These are phyloP conservation scores for Calonectria pteridis DNA, from an alignment of 2,329 filamentous ascomycete species.

Conservation along the genomic window DNA sequence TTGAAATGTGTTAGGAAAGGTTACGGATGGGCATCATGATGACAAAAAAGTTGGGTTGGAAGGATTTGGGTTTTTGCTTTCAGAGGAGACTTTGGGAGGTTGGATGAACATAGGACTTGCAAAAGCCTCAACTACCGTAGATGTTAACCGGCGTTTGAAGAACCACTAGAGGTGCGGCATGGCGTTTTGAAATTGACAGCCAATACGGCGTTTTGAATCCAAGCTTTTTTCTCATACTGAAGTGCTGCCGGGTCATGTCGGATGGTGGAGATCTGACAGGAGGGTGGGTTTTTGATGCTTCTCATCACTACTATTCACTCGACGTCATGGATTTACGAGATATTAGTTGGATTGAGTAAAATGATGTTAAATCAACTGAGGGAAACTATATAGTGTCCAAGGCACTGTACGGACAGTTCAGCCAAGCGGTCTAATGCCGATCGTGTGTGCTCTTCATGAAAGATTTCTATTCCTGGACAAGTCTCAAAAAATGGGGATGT, in stretches of 20 bases:
- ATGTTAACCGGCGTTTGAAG: conserved; percentile 47
- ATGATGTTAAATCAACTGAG: background rate
- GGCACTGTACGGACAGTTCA: background rate
- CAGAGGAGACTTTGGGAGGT: conserved; percentile 28
- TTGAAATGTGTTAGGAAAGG: conserved; percentile 32
- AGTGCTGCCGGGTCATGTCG: conserved; percentile 39
- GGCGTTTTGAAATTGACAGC: conserved; percentile 37
- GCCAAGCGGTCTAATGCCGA: background rate
- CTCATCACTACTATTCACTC: background rate
- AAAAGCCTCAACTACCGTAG: conserved; percentile 40
- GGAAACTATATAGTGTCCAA: background rate
- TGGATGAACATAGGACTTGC: conserved; percentile 34
- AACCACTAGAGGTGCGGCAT: conserved; percentile 45
- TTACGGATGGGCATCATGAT: conserved; percentile 28
- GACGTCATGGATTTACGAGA: background rate
- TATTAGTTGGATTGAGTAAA: background rate
- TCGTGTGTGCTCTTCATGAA: background rate
- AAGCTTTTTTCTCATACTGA: conserved; percentile 32
- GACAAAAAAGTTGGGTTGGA: conserved; percentile 31
- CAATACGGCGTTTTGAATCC: conserved; percentile 40
- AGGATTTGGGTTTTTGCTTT: conserved; percentile 34
- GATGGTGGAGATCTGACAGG: background rate
- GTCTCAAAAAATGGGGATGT: background rate
- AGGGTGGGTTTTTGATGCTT: background rate
- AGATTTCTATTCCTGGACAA: conserved; percentile 1